Percentiles rank a stretch among this genome's conserved stretches.
Conservation (phyloP, 768 basidiomycete species). For the Leccinum olivaceopallidum region DNA sequence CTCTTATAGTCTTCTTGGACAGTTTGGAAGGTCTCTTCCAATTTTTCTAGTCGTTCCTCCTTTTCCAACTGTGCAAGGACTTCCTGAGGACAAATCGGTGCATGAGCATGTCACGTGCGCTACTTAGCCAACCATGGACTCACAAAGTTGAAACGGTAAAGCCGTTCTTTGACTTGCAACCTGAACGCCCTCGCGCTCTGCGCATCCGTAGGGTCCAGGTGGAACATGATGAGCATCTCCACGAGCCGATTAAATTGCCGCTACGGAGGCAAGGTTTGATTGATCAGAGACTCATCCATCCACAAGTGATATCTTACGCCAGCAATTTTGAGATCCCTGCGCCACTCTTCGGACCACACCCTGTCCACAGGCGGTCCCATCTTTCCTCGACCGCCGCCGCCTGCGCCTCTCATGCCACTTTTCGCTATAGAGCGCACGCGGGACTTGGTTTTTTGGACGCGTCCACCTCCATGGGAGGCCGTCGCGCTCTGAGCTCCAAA, state of each 20-base stretch:
- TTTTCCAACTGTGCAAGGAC: constrained; percentile 85
- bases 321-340: constrained; percentile 86
- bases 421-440: constrained; percentile 32
- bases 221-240: constrained; percentile 85
- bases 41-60: constrained; percentile 81
- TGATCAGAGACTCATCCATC: neutral
- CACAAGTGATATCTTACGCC: constrained; percentile 48
- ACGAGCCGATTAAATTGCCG: constrained; percentile 91
- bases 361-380: constrained; percentile 79
- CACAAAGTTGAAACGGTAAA: constrained; percentile 95
- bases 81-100: constrained; percentile 52
- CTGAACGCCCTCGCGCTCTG: constrained; percentile 65
- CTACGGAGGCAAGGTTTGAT: constrained; percentile 39
- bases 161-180: constrained; percentile 90
- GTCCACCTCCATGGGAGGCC: constrained; percentile 50
- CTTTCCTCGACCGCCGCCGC: constrained; percentile 45
- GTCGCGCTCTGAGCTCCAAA: constrained; percentile 44
- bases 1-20: constrained; percentile 85
- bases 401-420: constrained; percentile 24
- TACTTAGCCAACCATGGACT: constrained; percentile 28
- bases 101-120: neutral
- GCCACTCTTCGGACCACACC: constrained; percentile 76
- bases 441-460: constrained; percentile 40
- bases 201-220: constrained; percentile 62
- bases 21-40: constrained; percentile 90